These are phyloP conservation scores for Albugo laibachii DNA, from an alignment of 352 stramenopile species.

Conservation along the genomic window DNA sequence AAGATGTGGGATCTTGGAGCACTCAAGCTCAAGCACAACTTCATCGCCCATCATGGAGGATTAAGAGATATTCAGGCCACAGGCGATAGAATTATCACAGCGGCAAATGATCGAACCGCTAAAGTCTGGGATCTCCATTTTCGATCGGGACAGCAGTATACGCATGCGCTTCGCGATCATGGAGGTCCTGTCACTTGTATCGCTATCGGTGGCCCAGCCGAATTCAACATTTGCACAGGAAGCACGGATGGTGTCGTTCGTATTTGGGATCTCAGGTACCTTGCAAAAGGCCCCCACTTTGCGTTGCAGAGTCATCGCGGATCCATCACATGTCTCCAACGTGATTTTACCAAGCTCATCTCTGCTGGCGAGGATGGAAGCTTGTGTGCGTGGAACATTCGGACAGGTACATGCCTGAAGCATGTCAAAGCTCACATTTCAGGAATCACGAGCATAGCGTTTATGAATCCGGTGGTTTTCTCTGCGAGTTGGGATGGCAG, in stretches of 20 bases:
- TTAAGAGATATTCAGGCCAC: slow-evolving; percentile 53
- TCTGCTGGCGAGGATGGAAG: slow-evolving; percentile 54
- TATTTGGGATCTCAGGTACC: slow-evolving; percentile 66
- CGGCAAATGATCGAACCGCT: slow-evolving; percentile 44
- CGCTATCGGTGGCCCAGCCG: slow-evolving; percentile 40
- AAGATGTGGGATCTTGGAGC: slow-evolving; percentile 48
- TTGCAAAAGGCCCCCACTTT: slow-evolving; percentile 40
- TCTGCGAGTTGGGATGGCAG: slow-evolving; percentile 59
- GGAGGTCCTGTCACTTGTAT: slow-evolving; percentile 46
- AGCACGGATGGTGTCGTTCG: slow-evolving; percentile 49
- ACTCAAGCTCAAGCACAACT: slow-evolving; percentile 28
- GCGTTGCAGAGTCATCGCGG: slow-evolving; percentile 27
- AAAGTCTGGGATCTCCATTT: slow-evolving; percentile 70
- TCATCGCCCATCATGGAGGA: slow-evolving; percentile 28
- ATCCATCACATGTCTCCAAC: slow-evolving; percentile 37
- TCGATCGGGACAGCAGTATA: slow-evolving; percentile 19
- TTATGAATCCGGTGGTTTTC: slow-evolving; percentile 41
- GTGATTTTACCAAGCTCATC: slow-evolving; percentile 64
- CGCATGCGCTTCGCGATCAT: slow-evolving; percentile 38
- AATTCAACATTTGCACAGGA: slow-evolving; percentile 61
- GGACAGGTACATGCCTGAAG: slow-evolving; percentile 43
- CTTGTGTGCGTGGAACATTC: slow-evolving; percentile 60
- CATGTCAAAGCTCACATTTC: slow-evolving; percentile 34
- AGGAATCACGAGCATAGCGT: slow-evolving; percentile 35
- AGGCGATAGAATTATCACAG: slow-evolving; percentile 45